Evolutionary conservation across 305 asterid species (phyloP).

Genomic region (Fraxinus nigra): DNA sequence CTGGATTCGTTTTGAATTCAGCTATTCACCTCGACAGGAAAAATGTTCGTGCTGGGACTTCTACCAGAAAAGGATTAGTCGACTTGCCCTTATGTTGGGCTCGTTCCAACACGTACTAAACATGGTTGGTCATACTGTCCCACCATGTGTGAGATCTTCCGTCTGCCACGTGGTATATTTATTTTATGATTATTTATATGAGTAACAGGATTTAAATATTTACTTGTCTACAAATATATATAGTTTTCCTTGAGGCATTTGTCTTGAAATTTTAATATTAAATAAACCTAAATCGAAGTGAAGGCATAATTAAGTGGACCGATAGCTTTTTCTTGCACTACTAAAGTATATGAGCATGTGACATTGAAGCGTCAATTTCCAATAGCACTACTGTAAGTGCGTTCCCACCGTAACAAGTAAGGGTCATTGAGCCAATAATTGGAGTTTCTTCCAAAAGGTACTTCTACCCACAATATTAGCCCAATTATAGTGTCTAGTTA

Average conservation of each 20-base stretch:
- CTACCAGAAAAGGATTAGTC: too few relatives aligned
- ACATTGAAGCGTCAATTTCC: not conserved
- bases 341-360: not conserved
- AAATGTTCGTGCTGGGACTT: too few relatives aligned
- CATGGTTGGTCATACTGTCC: too few relatives aligned
- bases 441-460: constrained; percentile 12
- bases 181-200: too few relatives aligned
- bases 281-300: not conserved
- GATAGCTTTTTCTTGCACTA: not conserved
- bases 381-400: constrained; percentile 13
- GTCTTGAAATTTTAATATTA: not conserved
- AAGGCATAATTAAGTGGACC: not conserved
- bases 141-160: too few relatives aligned
- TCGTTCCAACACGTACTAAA: too few relatives aligned
- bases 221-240: too few relatives aligned
- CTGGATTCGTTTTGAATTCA: too few relatives aligned
- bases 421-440: constrained; percentile 7
- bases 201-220: too few relatives aligned
- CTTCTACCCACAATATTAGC: constrained; percentile 14
- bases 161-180: too few relatives aligned
- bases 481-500: not conserved
- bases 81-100: too few relatives aligned
- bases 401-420: constrained; percentile 8
- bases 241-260: not conserved
- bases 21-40: too few relatives aligned